Evolutionary conservation across 805 yeast species (phyloP).

Genomic region (Lachancea sp.): DNA sequence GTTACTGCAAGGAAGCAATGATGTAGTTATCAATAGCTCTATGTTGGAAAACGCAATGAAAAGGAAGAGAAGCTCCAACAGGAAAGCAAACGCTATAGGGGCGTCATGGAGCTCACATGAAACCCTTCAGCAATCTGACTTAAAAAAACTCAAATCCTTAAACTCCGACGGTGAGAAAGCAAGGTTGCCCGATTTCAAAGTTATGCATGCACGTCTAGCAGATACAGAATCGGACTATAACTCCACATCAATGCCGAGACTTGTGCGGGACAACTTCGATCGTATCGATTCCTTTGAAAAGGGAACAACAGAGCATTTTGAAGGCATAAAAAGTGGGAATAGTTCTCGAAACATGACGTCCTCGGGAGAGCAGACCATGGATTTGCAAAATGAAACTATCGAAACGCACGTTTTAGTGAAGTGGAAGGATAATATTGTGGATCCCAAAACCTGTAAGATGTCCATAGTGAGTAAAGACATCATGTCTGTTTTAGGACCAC

Average conservation of each 20-base stretch:
- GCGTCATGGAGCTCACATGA: slow-evolving; percentile 3
- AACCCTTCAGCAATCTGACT: slow-evolving; percentile 11
- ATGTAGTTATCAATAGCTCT: slow-evolving; percentile 10
- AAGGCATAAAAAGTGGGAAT: slow-evolving; percentile 3
- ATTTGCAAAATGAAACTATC: not conserved
- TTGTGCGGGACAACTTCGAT: slow-evolving; percentile 8
- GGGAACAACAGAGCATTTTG: slow-evolving; percentile 15
- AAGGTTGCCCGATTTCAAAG: slow-evolving; percentile 13
- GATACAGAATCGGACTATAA: not conserved
- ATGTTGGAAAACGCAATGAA: slow-evolving; percentile 11
- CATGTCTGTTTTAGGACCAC: slow-evolving; percentile 16
- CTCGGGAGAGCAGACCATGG: not conserved
- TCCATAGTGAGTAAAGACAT: slow-evolving; percentile 27
- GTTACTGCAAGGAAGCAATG: slow-evolving; percentile 6
- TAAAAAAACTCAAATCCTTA: slow-evolving; percentile 16
- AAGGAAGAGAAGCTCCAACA: slow-evolving; percentile 6
- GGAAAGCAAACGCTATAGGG: slow-evolving; percentile 1
- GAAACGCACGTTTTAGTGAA: slow-evolving; percentile 22
- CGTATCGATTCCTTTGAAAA: slow-evolving; percentile 19
- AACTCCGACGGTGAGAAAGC: slow-evolving; percentile 7
- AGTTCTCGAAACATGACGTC: not conserved
- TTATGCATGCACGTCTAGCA: slow-evolving; percentile 6
- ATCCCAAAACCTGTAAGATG: slow-evolving; percentile 16
- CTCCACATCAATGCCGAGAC: slow-evolving; percentile 2
- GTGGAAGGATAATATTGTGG: slow-evolving; percentile 24